Percentiles rank a stretch among this genome's conserved stretches.
Evolutionary conservation across 2,329 filamentous ascomycete genomes (phyloP).

Genomic region (Colletotrichum horii): DNA sequence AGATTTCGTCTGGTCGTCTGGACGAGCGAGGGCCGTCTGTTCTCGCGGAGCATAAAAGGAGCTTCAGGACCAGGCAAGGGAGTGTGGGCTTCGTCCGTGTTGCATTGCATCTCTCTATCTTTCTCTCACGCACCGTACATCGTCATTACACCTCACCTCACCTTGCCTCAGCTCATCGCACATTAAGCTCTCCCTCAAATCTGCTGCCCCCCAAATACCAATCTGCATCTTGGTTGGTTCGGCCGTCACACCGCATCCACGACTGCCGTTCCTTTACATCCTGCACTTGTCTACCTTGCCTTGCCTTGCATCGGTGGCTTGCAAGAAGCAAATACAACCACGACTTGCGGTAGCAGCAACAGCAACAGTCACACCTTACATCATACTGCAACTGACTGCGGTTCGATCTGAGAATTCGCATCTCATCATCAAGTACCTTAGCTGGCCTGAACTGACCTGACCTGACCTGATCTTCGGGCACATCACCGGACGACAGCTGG

Average conservation of each 20-base stretch:
- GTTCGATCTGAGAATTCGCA: neutral
- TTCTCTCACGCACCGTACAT: neutral
- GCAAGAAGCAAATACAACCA: neutral
- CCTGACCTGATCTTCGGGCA: neutral
- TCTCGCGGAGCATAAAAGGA: slow-evolving; percentile 6
- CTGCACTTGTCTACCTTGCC: neutral
- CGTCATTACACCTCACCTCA: slow-evolving; percentile 1
- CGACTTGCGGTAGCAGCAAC: neutral
- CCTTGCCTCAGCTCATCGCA: neutral
- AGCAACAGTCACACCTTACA: neutral
- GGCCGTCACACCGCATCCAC: neutral
- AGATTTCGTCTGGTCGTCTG: neutral
- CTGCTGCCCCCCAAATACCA: neutral
- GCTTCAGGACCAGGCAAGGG: neutral
- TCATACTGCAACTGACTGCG: neutral
- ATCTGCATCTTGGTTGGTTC: neutral
- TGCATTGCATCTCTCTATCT: neutral
- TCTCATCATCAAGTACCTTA: neutral
- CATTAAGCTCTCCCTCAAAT: neutral
- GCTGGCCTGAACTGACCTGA: neutral
- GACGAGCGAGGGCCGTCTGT: neutral
- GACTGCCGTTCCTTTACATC: neutral
- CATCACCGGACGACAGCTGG: neutral
- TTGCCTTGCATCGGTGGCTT: neutral
- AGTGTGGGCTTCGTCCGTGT: neutral